Base-by-base conservation (phyloP, 208 protist species). In the Crithidia expoeki region DNA sequence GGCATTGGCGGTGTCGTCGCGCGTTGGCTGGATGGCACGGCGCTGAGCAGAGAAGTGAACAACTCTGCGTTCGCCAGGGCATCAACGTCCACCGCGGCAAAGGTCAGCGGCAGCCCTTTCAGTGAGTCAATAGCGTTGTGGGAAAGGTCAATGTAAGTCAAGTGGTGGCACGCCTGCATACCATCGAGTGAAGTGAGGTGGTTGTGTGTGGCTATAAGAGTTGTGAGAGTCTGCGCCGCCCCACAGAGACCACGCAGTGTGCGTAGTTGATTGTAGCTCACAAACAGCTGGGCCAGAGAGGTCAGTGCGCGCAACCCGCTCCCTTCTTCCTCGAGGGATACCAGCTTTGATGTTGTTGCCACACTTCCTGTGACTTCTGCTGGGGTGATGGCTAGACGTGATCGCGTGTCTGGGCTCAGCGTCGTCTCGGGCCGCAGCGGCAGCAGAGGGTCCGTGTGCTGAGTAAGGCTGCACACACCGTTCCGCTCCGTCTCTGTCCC, bases 141-240 rank as follows among this genome's bases (percentile, higher is more conserved):
- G 2, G 74, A 73, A 17, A 84, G 51, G 38, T 84, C 79, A 10
- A 84, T 56, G 58, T 80, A 80, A 7, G 42, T 23, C 7, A 84
- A 67, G 4, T 49, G 63, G 9, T 34, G 38, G 36, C 79, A 84
- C 34, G 33, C 52, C 50, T 84, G 64, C 46, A 84, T 36, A 4
- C 79, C 79, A 6, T 68, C 50, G 17, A 76, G 51, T 0, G 69
- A 74, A 5, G 66, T 67, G 21, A 84, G 59, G 30, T 56, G 34
- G 65, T 80, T 80, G 67, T 80, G 74, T 23, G 72, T 71, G 19
- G 69, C 73, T 19, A 84, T 34, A 44, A 84, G 79, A 1, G 68
- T 60, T 10, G 73, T 76, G 47, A 84, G 68, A 1, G 79, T 77
- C 42, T 64, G 30, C 0, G 79, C 58, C 3, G 46, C 69, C 14